Evolutionary conservation across 129 eudicot genomes (phyloP).

Genomic region (Silybum marianum): DNA sequence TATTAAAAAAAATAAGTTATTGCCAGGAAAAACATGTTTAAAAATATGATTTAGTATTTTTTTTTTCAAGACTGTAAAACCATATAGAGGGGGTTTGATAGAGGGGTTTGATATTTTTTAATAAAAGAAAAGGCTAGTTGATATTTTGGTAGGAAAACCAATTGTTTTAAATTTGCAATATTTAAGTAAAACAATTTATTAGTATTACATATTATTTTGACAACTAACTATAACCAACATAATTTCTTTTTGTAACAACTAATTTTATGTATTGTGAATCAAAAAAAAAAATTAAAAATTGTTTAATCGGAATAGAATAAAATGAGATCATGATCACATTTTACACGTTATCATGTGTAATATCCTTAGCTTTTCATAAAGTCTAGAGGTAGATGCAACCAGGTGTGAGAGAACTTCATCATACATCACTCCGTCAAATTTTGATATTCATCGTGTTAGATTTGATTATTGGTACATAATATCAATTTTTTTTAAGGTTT

Average conservation of each 20-base stretch:
- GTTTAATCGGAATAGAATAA: constrained; percentile 6
- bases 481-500: neutral
- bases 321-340: neutral
- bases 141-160: no score
- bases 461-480: neutral
- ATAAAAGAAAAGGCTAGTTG: no score
- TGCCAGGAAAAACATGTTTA: no score
- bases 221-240: neutral
- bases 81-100: neutral
- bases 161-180: no score
- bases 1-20: no score
- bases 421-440: neutral
- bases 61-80: neutral
- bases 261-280: neutral
- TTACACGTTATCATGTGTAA: neutral
- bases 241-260: no score
- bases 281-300: no score
- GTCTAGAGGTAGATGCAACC: neutral
- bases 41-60: no score
- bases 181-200: no score
- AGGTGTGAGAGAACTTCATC: no score
- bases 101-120: no score
- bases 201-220: neutral
- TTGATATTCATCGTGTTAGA: neutral
- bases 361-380: constrained; percentile 7